phyloP scores from a whole-genome alignment of 1,139 yeast species.

The Torulaspora globosa region DNA sequence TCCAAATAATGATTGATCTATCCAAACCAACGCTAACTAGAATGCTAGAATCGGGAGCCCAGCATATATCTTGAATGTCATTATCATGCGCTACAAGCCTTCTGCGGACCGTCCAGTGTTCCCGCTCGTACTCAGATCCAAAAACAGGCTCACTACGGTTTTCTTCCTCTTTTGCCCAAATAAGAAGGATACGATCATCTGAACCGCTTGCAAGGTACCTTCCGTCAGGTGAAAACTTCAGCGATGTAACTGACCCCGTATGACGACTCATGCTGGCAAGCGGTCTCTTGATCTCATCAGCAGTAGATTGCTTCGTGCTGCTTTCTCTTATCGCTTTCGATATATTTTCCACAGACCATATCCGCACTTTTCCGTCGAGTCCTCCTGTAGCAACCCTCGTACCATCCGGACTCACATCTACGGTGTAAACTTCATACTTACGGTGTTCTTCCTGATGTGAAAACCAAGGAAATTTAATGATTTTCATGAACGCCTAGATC shows the following conservation, averaged over 20 bases:
- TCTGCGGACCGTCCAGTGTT: slow-evolving; percentile 90
- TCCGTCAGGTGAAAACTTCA: slow-evolving; percentile 89
- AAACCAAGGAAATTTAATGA: slow-evolving; percentile 82
- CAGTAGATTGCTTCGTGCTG: slow-evolving; percentile 22
- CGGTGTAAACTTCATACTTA: slow-evolving; percentile 78
- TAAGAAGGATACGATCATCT: slow-evolving; percentile 84
- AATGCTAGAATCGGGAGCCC: slow-evolving; percentile 93
- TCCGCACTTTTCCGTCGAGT: slow-evolving; percentile 84
- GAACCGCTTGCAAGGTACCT: slow-evolving; percentile 89
- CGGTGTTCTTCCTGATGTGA: slow-evolving; percentile 74
- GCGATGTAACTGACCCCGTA: slow-evolving; percentile 90
- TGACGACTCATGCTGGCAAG: slow-evolving; percentile 80
- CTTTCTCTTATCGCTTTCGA: slow-evolving; percentile 37
- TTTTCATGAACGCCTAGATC: slow-evolving; percentile 48
- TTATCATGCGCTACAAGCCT: slow-evolving; percentile 94
- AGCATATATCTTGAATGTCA: slow-evolving; percentile 93
- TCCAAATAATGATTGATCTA: slow-evolving; percentile 89
- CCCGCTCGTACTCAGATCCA: slow-evolving; percentile 64
- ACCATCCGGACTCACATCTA: slow-evolving; percentile 78
- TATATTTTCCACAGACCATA: slow-evolving; percentile 75
- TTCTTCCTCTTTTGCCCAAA: slow-evolving; percentile 93
- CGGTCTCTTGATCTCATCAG: slow-evolving; percentile 47
- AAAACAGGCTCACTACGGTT: slow-evolving; percentile 50
- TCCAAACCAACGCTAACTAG: slow-evolving; percentile 93
- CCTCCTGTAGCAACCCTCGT: slow-evolving; percentile 90